These are phyloP conservation scores for Ramularia endophylla DNA, from an alignment of 2,329 filamentous ascomycete genomes.

Conservation along the genomic window DNA sequence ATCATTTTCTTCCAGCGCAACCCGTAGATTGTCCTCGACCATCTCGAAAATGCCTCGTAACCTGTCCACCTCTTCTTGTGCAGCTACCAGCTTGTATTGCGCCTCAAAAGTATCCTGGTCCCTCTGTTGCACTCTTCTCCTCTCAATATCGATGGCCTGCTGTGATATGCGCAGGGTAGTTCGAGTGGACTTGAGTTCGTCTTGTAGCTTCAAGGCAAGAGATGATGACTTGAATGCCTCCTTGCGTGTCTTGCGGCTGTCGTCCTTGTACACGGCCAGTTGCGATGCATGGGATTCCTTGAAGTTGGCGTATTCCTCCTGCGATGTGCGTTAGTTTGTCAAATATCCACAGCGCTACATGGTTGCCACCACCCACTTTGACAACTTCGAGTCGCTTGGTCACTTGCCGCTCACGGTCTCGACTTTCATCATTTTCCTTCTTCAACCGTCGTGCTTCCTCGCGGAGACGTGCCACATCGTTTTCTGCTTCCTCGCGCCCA, in stretches of 20 bases:
- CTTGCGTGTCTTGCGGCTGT: constrained; percentile 62
- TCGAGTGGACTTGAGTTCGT: constrained; percentile 62
- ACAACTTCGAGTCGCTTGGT: constrained; percentile 62
- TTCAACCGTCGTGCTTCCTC: constrained; percentile 55
- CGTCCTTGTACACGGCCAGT: constrained; percentile 59
- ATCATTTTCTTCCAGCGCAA: constrained; percentile 68
- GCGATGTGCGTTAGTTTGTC: constrained; percentile 11
- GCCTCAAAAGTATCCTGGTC: constrained; percentile 66
- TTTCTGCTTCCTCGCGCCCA: constrained; percentile 60
- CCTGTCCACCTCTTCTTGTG: constrained; percentile 62
- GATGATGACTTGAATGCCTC: constrained; percentile 72
- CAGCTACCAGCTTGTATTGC: constrained; percentile 58
- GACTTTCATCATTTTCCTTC: constrained; percentile 58
- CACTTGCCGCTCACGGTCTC: constrained; percentile 59
- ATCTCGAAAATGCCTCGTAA: no score
- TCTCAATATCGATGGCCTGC: constrained; percentile 57
- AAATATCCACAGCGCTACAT: constrained; percentile 10
- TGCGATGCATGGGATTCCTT: constrained; percentile 52
- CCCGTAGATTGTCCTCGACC: constrained; percentile 56
- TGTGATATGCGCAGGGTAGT: constrained; percentile 51
- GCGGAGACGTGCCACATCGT: constrained; percentile 57
- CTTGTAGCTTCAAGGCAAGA: constrained; percentile 62
- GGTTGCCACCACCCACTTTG: constrained; percentile 51
- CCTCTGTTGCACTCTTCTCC: constrained; percentile 53
- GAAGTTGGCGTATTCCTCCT: constrained; percentile 65